Evolutionary conservation across 164 flowering plant species (phyloP), one percentile per base, ranked within the genome.

Genomic region (Vitis amurensis): DNA sequence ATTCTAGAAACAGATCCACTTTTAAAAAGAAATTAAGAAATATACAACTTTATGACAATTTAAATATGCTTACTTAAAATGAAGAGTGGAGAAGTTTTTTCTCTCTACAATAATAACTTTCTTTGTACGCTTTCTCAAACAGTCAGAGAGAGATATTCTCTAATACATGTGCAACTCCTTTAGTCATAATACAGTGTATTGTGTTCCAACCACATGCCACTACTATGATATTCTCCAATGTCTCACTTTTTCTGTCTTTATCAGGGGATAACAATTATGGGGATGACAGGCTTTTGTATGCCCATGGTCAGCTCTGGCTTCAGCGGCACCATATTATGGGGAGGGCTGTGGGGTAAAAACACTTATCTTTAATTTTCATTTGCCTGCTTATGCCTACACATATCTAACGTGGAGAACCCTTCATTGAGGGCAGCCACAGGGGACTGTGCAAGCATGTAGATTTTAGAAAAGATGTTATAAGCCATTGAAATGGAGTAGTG

Each of bases 271-370:
- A 85, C 72, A 89, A 87, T 68, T 75, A 76, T 70, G 88, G 81
- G 47, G 94, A 89, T 72, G 91, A 87, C 73, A 79, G 91, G 74
- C 80, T 85, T 67, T 73, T 89, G 70, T 89, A 89, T 69, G 91
- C 90, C 56, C 89, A 81, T 53, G 91, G 91, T 59, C 94, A 87
- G 75, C 83, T 78, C 27, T 89, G 94, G 94, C 91, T 87, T 73
- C 81, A 89, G 19, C 74, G 91, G 48, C 78, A 86, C 62, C 94
- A 89, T 76, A 85, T 89, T 63, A 87, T 87, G 89, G 94, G 94
- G 59, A 78, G 90, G 74, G 94, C 91, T 72, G 87, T 89, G 7
- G 94, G 94, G 91, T 89, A 82, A 75, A 62, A 23, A 59, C 58
- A 63, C 37, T 67, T 23, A 3, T 61, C 50, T 16, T 65, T 19